Conservation (phyloP, 108 stramenopile species). For the Cylindrotheca closterium region DNA sequence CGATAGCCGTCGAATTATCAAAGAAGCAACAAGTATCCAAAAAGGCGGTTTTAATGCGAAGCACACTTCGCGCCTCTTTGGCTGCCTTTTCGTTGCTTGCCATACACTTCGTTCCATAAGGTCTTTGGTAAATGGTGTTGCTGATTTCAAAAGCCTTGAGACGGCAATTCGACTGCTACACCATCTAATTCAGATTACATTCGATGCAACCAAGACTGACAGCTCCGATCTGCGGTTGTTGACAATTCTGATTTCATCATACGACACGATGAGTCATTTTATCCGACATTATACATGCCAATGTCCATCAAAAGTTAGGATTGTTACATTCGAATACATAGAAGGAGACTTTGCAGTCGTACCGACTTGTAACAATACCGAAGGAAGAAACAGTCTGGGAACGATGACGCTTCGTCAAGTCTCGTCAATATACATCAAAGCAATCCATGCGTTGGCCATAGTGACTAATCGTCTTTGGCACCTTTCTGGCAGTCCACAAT, state of each 20-base stretch:
- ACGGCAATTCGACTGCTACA: slow-evolving; percentile 25
- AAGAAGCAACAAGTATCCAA: slow-evolving; percentile 5
- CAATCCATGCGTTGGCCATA: slow-evolving; percentile 1
- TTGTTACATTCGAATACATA: no score
- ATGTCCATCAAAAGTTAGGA: no score
- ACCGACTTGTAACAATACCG: no score
- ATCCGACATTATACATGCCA: no score
- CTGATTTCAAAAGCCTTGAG: slow-evolving; percentile 1
- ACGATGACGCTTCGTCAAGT: slow-evolving; percentile 22
- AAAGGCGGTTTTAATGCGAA: neutral
- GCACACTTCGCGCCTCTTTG: neutral
- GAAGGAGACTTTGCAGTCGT: no score
- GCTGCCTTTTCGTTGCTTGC: slow-evolving; percentile 13
- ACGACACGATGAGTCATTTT: no score
- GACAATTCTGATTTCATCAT: slow-evolving; percentile 13
- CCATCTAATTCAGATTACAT: slow-evolving; percentile 16
- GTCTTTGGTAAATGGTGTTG: neutral
- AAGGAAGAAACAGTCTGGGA: neutral
- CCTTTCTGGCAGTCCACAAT: neutral
- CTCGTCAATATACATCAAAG: slow-evolving; percentile 17
- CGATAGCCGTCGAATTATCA: slow-evolving; percentile 18
- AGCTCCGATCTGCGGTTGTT: slow-evolving; percentile 3
- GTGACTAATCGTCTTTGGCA: neutral
- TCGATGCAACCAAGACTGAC: neutral
- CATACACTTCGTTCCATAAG: slow-evolving; percentile 24